Conservation (phyloP, 257 asterid genomes). For the Fraxinus anomala region DNA sequence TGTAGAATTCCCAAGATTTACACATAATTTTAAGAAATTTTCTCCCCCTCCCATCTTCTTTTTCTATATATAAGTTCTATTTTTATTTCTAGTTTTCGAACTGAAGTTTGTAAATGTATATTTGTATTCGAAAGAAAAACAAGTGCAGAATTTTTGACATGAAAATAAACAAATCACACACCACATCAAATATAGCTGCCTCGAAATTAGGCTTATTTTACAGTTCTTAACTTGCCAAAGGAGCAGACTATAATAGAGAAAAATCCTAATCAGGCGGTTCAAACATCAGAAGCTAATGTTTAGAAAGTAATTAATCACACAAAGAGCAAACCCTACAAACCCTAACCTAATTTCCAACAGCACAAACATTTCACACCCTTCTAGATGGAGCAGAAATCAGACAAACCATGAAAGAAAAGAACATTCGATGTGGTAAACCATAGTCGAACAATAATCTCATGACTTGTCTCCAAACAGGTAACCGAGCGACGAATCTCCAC, state of each 20-base stretch:
- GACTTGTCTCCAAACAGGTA: constrained; percentile 60
- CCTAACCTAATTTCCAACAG: constrained; percentile 20
- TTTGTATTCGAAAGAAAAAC: too few relatives aligned
- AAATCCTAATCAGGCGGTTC: background rate
- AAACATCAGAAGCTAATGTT: background rate
- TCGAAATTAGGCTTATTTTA: background rate
- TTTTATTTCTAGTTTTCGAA: too few relatives aligned
- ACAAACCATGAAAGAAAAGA: background rate
- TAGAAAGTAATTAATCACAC: background rate
- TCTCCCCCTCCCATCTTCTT: too few relatives aligned
- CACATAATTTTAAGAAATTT: background rate
- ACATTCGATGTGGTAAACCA: background rate
- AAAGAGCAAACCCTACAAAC: constrained; percentile 30
- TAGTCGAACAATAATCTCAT: background rate
- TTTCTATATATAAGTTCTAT: too few relatives aligned
- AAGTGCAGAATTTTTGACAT: background rate
- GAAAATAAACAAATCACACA: background rate
- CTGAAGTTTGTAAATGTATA: background rate
- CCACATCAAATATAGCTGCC: background rate
- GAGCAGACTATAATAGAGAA: background rate
- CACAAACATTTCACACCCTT: constrained; percentile 4
- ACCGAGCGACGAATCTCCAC: constrained; percentile 66
- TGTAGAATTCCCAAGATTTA: background rate
- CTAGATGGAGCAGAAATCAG: background rate
- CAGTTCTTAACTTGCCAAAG: background rate